phyloP scores from a whole-genome alignment of 2,329 filamentous ascomycete species.

The Ascochyta lentis region DNA sequence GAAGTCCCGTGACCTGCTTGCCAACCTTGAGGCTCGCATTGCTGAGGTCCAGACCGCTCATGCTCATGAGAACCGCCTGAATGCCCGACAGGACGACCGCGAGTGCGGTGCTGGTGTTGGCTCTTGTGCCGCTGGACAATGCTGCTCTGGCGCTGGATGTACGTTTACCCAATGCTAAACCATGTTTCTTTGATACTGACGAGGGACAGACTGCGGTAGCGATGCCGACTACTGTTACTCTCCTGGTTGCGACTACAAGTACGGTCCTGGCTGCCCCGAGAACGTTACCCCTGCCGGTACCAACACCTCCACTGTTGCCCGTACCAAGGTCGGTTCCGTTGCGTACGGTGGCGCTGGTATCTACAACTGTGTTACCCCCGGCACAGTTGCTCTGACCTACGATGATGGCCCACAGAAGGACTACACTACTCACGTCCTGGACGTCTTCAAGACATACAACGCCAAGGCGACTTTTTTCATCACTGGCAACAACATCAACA shows the following conservation, averaged over 20 bases:
- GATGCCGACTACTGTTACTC: slow-evolving; percentile 64
- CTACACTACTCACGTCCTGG: slow-evolving; percentile 67
- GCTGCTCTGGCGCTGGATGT: slow-evolving; percentile 46
- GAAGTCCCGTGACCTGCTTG: slow-evolving; percentile 43
- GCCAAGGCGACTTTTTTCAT: slow-evolving; percentile 74
- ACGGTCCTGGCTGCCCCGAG: slow-evolving; percentile 67
- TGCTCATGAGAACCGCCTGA: slow-evolving; percentile 26
- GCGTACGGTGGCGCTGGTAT: slow-evolving; percentile 65
- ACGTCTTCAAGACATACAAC: slow-evolving; percentile 65
- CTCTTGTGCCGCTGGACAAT: slow-evolving; percentile 42
- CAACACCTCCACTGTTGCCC: slow-evolving; percentile 61
- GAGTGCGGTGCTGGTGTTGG: slow-evolving; percentile 43
- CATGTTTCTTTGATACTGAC: slow-evolving; percentile 17
- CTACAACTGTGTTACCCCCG: slow-evolving; percentile 59
- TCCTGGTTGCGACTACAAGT: slow-evolving; percentile 67
- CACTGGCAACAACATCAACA: slow-evolving; percentile 63
- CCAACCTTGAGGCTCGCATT: slow-evolving; percentile 34
- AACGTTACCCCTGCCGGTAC: slow-evolving; percentile 62
- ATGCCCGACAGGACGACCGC: slow-evolving; percentile 40
- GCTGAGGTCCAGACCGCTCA: slow-evolving; percentile 30
- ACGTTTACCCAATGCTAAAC: slow-evolving; percentile 9
- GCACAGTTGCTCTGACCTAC: slow-evolving; percentile 70
- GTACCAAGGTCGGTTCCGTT: slow-evolving; percentile 61
- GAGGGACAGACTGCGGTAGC: slow-evolving; percentile 57
- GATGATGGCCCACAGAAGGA: slow-evolving; percentile 68